A percentile compares a stretch with the other conserved stretches of the same genome.
Conservation (phyloP, 805 yeast species). For the Kodamaea restingae region DNA sequence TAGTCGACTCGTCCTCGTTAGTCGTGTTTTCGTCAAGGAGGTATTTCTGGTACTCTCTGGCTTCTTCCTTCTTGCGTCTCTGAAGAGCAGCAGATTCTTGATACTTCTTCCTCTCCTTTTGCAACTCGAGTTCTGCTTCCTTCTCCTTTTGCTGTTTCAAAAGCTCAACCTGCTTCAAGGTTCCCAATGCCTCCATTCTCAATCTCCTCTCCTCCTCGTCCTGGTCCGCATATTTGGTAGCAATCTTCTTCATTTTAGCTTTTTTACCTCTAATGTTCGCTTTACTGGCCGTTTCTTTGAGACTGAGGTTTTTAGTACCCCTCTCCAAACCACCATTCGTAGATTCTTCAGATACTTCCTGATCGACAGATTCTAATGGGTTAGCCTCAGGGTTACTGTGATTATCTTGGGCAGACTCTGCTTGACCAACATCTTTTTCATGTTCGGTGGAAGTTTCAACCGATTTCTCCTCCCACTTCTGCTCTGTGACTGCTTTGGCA, state of each 20-base stretch:
- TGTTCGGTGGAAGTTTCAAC: no score
- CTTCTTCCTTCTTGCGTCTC: slow-evolving; percentile 43
- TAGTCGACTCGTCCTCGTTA: slow-evolving; percentile 29
- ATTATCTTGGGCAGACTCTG: no score
- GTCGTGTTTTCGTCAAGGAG: slow-evolving; percentile 26
- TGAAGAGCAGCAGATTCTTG: slow-evolving; percentile 35
- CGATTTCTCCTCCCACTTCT: no score
- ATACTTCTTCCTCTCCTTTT: slow-evolving; percentile 24
- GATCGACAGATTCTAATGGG: no score
- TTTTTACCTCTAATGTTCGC: slow-evolving; percentile 73
- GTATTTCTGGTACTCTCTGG: slow-evolving; percentile 43
- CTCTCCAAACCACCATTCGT: no score
- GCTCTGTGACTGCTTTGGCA: slow-evolving; percentile 12
- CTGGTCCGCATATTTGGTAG: slow-evolving; percentile 80
- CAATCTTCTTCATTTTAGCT: slow-evolving; percentile 77
- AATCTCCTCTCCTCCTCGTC: slow-evolving; percentile 80
- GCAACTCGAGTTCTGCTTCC: slow-evolving; percentile 18
- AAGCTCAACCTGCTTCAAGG: slow-evolving; percentile 56
- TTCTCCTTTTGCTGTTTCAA: slow-evolving; percentile 18
- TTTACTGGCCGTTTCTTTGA: slow-evolving; percentile 2
- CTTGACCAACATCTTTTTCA: no score
- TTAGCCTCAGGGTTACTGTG: no score
- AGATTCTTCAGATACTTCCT: no score
- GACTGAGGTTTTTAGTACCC: not conserved
- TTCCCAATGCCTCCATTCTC: slow-evolving; percentile 80